Evolutionary conservation across 306 rosid species (phyloP).

Genomic region (Lathyrus tuberosus): DNA sequence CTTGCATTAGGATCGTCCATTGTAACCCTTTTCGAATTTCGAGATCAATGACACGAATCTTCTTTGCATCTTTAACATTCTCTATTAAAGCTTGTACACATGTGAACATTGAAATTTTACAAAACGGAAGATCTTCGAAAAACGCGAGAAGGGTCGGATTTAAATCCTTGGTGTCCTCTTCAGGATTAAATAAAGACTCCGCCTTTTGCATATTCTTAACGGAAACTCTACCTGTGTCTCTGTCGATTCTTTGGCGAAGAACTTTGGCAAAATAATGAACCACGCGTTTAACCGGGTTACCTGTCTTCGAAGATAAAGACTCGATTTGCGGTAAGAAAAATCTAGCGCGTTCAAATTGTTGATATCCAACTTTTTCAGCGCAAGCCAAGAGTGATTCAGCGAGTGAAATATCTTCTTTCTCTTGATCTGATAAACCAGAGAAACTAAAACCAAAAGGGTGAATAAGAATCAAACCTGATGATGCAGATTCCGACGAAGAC

Average conservation of each 20-base stretch:
- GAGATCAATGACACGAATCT: conserved; percentile 49
- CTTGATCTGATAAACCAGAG: conserved; percentile 53
- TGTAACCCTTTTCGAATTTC: conserved; percentile 43
- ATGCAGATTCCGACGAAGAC: conserved; percentile 38
- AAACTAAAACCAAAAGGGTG: conserved; percentile 57
- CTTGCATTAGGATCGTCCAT: conserved; percentile 45
- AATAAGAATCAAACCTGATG: conserved; percentile 16
- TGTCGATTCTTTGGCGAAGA: conserved; percentile 55
- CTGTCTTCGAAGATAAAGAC: conserved; percentile 43
- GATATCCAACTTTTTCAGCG: conserved; percentile 65
- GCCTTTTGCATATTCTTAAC: conserved; percentile 10
- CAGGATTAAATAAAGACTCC: conserved; percentile 40
- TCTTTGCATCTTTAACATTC: conserved; percentile 41
- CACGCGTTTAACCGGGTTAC: conserved; percentile 54
- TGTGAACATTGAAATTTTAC: conserved; percentile 34
- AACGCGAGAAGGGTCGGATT: conserved; percentile 38
- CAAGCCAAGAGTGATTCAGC: conserved; percentile 62
- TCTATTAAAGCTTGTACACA: conserved; percentile 47
- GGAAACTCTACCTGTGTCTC: conserved; percentile 56
- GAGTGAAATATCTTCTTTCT: conserved; percentile 53
- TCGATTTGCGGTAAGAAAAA: conserved; percentile 51
- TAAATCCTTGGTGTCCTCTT: conserved; percentile 34
- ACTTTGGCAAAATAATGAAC: conserved; percentile 61
- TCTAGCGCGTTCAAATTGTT: conserved; percentile 54
- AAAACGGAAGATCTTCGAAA: conserved; percentile 41